These are phyloP conservation scores for Skeletonema potamos DNA, from an alignment of 108 stramenopile genomes.

Conservation along the genomic window DNA sequence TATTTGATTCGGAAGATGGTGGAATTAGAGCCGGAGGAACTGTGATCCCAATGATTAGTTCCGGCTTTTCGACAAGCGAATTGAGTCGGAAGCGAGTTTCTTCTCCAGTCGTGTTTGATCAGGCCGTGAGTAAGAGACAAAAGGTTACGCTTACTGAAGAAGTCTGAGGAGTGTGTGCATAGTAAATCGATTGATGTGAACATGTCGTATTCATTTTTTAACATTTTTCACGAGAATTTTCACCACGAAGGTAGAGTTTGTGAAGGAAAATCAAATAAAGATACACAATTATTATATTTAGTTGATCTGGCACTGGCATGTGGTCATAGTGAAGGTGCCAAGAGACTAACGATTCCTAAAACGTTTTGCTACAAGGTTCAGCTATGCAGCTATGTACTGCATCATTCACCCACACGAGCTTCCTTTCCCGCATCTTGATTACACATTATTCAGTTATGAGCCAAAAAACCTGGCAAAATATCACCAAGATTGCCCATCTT, in stretches of 20 bases:
- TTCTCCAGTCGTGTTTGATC: neutral
- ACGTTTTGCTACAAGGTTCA: too few species aligned
- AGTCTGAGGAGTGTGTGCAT: neutral
- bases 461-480: too few species aligned
- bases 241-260: neutral
- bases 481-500: too few species aligned
- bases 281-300: too few species aligned
- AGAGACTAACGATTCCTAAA: too few species aligned
- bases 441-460: too few species aligned
- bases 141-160: neutral
- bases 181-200: neutral
- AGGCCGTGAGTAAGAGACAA: neutral
- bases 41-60: neutral
- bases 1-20: slow-evolving; percentile 64
- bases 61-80: neutral
- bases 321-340: too few species aligned
- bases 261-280: too few species aligned
- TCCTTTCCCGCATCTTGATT: too few species aligned
- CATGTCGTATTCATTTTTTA: neutral
- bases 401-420: too few species aligned
- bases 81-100: neutral
- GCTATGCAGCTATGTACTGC: too few species aligned
- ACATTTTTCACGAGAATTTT: neutral
- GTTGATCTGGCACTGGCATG: too few species aligned
- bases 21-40: slow-evolving; percentile 71